Evolutionary conservation across 2,329 filamentous ascomycete genomes (phyloP), one percentile per base, ranked within the genome.

Genomic region (Cercospora beticola): DNA sequence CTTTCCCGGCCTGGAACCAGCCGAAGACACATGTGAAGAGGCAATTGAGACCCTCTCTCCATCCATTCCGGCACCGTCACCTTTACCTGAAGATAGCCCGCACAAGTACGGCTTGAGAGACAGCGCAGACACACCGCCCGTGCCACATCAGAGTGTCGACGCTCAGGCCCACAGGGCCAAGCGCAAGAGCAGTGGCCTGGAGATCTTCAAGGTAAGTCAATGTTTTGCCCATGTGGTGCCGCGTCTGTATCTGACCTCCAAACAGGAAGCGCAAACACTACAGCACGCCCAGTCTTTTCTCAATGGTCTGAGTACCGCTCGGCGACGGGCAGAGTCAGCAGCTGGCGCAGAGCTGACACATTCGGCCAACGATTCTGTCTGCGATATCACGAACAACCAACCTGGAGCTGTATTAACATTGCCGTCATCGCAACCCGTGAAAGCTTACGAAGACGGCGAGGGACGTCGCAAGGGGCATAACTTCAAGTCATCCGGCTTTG

Each of bases 101-200:
- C 77, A 78, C 69, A 78, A 78, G 69, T 78, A 78, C 67, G 77
- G 77, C 28, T 62, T 78, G 67, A 68, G 72, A 68, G 76, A 78
- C 67, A 70, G 72, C 62, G 75, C 77, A 69, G 74, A 77, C 52
- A 77, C 76, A 9, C 76, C 76, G 12, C 74, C 77, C 54, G 61
- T 72, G 43, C 72, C 75, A 28, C 68, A 71, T 46, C 68, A 43
- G 23, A 56, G 71, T 6, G 65, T 72, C 28, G 68, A 75, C 2
- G 69, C 74, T 30, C 70, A 69, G 56, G 52, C 73, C 3, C 65
- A 70, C 6, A 76, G 73, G 54, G 74, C 76, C 28, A 67, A 73
- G 43, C 75, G 77, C 26, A 72, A 74, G 31, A 78, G 76, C 59
- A 78, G 74, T 63, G 77, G 76, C 4, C 64, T 76, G 18, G 76